Base-by-base conservation (phyloP, 805 yeast species). In the Kockiozyma suomiensis region DNA sequence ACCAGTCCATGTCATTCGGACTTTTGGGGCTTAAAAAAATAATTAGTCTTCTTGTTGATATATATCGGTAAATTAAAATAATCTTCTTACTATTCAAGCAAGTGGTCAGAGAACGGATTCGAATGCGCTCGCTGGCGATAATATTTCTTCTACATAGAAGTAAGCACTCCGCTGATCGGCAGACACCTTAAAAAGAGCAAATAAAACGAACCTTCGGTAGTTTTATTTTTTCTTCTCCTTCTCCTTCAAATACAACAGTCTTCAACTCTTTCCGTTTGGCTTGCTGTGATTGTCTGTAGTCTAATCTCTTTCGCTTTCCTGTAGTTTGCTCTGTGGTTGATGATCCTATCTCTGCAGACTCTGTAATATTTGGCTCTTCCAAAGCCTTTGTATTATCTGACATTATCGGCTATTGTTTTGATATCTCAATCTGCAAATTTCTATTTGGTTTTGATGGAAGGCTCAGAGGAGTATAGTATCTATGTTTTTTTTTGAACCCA, bases 101-200 rank as follows among this genome's bases (percentile, higher is more conserved):
- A 83, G 74, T 94, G 99, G 75, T 94, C 99, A 19, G 97, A 88
- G 70, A 94, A 94, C 23, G 98, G 98, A 71, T 94, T 94, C 1
- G 97, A 91, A 72, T 94, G 99, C 1, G 99, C 99, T 75, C 99
- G 79, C 75, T 94, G 99, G 73, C 99, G 83, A 74, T 94, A 94
- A 72, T 82, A 94, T 68, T 94, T 82, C 73, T 94, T 77, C 68
- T 73, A 50, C 13, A 41, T 1, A 17, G 35, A 10, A 32, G 43
- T 33, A 4, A 17, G 21, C 50, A 33, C n/a, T 38, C 33, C 21
- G 6, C 26, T 17, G 13, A 32, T 15, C 13, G 2, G 1, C 54
- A 41, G 21, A 8, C 10, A 21, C 15, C 33, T 23, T 30, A n/a
- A 7, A 32, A 26, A n/a, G 17, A 15, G 25, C 17, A 46, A n/a